Evolutionary conservation across 2,329 filamentous ascomycete species (phyloP).

Genomic region (Plectosphaerella cucumerina): DNA sequence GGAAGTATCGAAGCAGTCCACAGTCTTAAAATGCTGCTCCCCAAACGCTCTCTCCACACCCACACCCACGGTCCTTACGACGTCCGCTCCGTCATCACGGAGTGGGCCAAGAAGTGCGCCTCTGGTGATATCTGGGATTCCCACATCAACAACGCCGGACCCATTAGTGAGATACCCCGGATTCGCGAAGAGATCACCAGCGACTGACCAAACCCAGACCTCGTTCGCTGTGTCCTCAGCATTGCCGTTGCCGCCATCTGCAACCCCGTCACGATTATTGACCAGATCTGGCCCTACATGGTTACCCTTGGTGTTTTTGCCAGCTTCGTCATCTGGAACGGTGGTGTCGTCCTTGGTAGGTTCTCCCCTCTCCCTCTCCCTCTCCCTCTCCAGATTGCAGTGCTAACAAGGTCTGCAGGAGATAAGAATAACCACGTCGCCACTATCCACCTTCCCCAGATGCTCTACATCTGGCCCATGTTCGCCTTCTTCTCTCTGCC

Average conservation of each 20-base stretch:
- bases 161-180: constrained; percentile 41
- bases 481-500: constrained; percentile 87
- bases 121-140: constrained; percentile 53
- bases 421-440: constrained; percentile 94
- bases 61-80: too few relatives aligned
- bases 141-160: constrained; percentile 38
- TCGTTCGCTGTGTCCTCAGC: constrained; percentile 50
- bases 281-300: constrained; percentile 55
- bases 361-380: not conserved
- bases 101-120: constrained; percentile 39
- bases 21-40: constrained; percentile 40
- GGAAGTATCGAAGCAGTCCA: constrained; percentile 56
- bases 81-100: constrained; percentile 21
- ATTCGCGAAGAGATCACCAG: not conserved
- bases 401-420: constrained; percentile 42
- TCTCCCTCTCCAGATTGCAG: not conserved
- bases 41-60: constrained; percentile 12
- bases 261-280: constrained; percentile 41
- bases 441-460: constrained; percentile 82
- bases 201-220: not conserved
- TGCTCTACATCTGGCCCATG: constrained; percentile 94
- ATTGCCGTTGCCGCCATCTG: constrained; percentile 53
- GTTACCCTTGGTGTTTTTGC: constrained; percentile 63
- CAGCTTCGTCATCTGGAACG: constrained; percentile 79
- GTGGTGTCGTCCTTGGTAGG: constrained; percentile 82